Base-by-base conservation (phyloP, 2,329 filamentous ascomycete genomes). In the Capronia coronata region DNA sequence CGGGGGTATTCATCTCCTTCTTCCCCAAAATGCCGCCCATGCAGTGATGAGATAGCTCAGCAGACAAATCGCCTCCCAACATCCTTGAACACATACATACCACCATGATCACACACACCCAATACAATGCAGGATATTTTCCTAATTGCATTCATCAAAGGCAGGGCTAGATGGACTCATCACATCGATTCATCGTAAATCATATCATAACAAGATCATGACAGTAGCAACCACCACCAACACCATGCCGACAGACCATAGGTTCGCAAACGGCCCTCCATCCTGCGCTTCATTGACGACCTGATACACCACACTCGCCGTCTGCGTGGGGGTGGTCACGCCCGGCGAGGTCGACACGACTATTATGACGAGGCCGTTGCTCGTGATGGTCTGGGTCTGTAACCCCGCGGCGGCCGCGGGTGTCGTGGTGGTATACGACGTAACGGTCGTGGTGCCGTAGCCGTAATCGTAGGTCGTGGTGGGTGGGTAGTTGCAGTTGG, bases 351-450 rank as follows among this genome's bases (percentile, higher is more conserved):
- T 48, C 16, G 34, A 45, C 35, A 53, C 42, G 27, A 56, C 45
- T 9, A 56, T 46, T 25, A 57, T 55, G 32, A 57, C 55, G 27
- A 55, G 19, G 8, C 55, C 52, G 32, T 55, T 50, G 27, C 55
- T 57, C 18, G 55, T 57, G 22, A 48, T 51, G 2, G 55, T 57
- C 39, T 47, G 37, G 19, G 2, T 13, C 30, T 27, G 25, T 10
- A 27, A 14, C 30, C n/a, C n/a, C 11, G 7, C 34, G 5, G 34
- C 34, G 14, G 34, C 18, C 8, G 34, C 16, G 4, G 14, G 34
- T 37, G 52, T 57, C 14, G 47, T 53, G 10, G 55, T 56, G 10
- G 53, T 57, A 34, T 55, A 51, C 16, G 52, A 55, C 7, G 55
- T 57, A 16, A 53, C 52, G 25, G 55, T 57, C 18, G 52, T 55